Conservation (phyloP, 148 eudicot genomes). For the Camellia lanceoleosa region DNA sequence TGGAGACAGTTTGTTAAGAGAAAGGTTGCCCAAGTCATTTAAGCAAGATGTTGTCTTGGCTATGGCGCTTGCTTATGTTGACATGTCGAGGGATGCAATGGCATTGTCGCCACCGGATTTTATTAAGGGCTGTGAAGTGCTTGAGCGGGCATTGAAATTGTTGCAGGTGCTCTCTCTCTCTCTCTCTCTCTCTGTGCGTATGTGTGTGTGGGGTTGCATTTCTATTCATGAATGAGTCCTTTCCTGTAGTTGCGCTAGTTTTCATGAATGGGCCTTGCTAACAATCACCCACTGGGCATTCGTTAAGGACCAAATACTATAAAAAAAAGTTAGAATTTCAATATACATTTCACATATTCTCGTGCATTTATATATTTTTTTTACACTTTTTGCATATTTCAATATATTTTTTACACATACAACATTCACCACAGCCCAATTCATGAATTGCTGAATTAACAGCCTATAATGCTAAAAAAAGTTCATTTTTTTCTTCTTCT, state of each 20-base stretch:
- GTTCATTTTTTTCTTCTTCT: too few species aligned
- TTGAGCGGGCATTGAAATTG: constrained; percentile 82
- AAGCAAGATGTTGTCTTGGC: constrained; percentile 92
- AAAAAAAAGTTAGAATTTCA: too few species aligned
- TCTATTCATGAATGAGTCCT: too few species aligned
- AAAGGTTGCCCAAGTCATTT: constrained; percentile 83
- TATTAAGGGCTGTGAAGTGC: constrained; percentile 75
- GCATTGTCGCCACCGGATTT: constrained; percentile 81
- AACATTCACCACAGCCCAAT: too few species aligned
- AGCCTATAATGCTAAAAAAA: background rate
- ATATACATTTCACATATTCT: too few species aligned
- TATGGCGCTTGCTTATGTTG: constrained; percentile 91
- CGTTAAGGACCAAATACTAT: too few species aligned
- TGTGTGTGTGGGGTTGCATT: background rate
- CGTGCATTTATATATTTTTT: too few species aligned
- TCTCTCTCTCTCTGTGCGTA: constrained; percentile 1
- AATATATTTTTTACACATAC: too few species aligned
- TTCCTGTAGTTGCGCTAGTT: background rate
- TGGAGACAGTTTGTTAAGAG: constrained; percentile 79
- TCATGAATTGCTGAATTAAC: background rate
- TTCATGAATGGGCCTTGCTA: background rate
- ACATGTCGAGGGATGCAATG: constrained; percentile 90
- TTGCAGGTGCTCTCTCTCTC: constrained; percentile 53
- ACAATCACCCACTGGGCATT: too few species aligned
- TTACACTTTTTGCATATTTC: too few species aligned